Conservation (phyloP, 139 green algal species). For the Edaphochlamys debaryana region DNA sequence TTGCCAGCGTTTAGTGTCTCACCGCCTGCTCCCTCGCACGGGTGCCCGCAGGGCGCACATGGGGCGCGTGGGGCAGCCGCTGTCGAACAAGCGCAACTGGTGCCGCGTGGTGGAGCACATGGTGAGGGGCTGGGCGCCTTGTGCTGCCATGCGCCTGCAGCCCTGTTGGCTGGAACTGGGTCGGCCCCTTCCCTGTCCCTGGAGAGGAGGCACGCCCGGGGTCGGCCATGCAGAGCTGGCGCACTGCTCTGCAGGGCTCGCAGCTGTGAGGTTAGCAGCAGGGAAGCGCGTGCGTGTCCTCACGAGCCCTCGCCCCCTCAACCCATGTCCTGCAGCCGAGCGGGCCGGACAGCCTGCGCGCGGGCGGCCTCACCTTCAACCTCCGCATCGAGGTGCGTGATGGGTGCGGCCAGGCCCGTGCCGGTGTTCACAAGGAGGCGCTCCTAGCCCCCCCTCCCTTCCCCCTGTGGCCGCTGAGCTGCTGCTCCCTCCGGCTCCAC, state of each 20-base stretch:
- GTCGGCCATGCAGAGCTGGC: not conserved
- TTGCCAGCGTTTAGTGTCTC: no score
- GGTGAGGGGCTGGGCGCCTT: not conserved
- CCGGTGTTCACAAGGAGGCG: no score
- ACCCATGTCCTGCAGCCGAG: not conserved
- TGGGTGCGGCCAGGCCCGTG: no score
- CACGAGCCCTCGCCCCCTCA: not conserved
- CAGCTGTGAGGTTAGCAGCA: not conserved
- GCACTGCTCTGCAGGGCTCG: not conserved
- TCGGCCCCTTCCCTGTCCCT: not conserved
- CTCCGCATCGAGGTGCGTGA: constrained; percentile 5
- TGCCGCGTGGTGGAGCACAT: constrained; percentile 19
- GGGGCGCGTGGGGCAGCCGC: not conserved
- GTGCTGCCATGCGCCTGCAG: not conserved
- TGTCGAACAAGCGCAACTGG: constrained; percentile 47
- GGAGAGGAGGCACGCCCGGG: no score
- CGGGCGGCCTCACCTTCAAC: not conserved
- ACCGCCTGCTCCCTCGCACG: no score
- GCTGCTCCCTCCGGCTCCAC: no score
- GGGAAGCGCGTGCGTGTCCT: not conserved
- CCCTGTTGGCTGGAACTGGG: not conserved
- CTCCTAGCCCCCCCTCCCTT: no score
- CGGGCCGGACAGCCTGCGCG: not conserved
- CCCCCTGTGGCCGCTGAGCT: no score
- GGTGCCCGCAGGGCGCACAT: no score